Evolutionary conservation across 2,329 filamentous ascomycete genomes (phyloP).

Genomic region (Colletotrichum sp.): DNA sequence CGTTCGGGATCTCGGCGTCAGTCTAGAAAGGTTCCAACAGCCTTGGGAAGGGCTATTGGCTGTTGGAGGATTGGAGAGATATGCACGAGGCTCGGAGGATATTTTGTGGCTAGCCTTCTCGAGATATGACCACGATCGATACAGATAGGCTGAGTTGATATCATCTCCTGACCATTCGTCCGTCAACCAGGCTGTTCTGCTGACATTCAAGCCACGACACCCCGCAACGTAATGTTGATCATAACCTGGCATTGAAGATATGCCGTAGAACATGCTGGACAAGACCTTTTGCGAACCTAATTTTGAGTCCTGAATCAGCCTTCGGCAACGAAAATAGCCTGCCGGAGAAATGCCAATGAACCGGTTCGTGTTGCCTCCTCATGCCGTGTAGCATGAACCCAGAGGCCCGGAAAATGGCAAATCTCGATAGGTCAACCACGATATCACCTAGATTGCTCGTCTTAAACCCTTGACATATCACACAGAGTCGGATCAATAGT

Average conservation of each 20-base stretch:
- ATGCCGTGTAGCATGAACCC: neutral
- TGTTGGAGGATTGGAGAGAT: neutral
- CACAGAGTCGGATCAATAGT: neutral
- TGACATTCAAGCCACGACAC: neutral
- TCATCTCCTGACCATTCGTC: neutral
- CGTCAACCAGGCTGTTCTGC: neutral
- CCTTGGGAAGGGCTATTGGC: neutral
- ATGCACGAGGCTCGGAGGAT: neutral
- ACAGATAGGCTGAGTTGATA: neutral
- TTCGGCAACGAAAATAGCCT: neutral
- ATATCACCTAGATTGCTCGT: neutral
- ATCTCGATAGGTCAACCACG: neutral
- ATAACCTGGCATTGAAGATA: neutral
- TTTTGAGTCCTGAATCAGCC: neutral
- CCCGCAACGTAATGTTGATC: fast-evolving
- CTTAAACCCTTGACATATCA: neutral
- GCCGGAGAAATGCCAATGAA: neutral
- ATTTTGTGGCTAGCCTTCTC: neutral
- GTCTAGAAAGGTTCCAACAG: neutral
- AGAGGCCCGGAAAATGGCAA: neutral
- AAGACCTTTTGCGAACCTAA: neutral
- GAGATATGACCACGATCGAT: neutral
- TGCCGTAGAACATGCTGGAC: neutral
- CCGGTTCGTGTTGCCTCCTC: neutral
- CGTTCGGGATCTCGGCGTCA: neutral